These are phyloP conservation scores for Conoideocrella luteorostrata DNA, from an alignment of 2,329 filamentous ascomycete species.

Conservation along the genomic window DNA sequence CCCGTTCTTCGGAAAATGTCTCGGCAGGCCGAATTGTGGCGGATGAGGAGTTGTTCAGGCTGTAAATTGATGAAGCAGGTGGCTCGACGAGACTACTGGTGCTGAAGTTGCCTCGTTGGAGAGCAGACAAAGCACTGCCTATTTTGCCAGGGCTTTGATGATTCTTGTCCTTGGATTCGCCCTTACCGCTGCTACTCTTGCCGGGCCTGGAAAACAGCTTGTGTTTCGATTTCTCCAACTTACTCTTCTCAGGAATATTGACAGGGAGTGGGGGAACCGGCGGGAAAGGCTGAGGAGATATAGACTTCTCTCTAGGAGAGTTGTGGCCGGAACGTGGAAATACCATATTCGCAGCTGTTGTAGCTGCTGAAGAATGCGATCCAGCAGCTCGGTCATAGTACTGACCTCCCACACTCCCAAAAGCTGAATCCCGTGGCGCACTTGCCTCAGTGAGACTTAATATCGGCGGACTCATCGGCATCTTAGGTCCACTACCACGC, in stretches of 20 bases:
- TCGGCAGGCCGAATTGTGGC: constrained; percentile 67
- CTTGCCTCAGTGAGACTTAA: constrained; percentile 60
- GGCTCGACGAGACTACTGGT: constrained; percentile 65
- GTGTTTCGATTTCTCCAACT: constrained; percentile 63
- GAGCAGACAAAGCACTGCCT: constrained; percentile 56
- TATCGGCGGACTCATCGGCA: constrained; percentile 54
- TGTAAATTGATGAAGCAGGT: constrained; percentile 59
- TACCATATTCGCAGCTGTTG: constrained; percentile 60
- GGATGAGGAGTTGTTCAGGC: constrained; percentile 66
- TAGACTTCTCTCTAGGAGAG: constrained; percentile 38
- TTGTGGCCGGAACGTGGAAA: constrained; percentile 59
- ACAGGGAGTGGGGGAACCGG: constrained; percentile 33
- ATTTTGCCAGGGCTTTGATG: constrained; percentile 69
- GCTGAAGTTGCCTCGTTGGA: constrained; percentile 63
- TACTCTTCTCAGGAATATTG: constrained; percentile 48
- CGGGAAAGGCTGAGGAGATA: constrained; percentile 27
- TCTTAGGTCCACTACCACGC: constrained; percentile 38
- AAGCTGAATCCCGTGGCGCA: constrained; percentile 50
- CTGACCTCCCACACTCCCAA: constrained; percentile 44
- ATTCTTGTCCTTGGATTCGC: constrained; percentile 59
- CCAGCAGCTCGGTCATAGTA: constrained; percentile 54
- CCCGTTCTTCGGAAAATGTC: constrained; percentile 41
- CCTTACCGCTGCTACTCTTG: constrained; percentile 62
- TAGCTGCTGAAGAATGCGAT: constrained; percentile 57
- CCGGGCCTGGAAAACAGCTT: constrained; percentile 76